Conservation (phyloP, 805 yeast genomes). For the Metschnikowia sp. region DNA sequence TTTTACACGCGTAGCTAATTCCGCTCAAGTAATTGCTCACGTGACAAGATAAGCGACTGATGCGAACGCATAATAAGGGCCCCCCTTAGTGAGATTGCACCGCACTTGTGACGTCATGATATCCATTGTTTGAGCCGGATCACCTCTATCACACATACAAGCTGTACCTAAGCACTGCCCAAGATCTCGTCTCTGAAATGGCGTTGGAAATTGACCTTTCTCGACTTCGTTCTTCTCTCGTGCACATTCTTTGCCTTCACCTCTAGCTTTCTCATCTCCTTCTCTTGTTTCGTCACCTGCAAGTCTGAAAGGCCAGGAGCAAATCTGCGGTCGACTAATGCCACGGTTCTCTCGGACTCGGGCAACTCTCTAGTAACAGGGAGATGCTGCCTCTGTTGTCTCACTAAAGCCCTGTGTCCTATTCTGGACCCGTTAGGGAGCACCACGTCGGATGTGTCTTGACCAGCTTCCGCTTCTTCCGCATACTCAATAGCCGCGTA, state of each 20-base stretch:
- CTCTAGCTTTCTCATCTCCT: constrained; percentile 24
- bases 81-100: too few relatives aligned
- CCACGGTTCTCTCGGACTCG: constrained; percentile 72
- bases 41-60: constrained; percentile 5
- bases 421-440: constrained; percentile 76
- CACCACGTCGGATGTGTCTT: constrained; percentile 18
- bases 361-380: constrained; percentile 31
- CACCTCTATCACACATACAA: too few relatives aligned
- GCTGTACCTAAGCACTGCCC: constrained; percentile 16
- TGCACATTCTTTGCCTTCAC: constrained; percentile 22
- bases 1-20: constrained; percentile 3
- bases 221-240: constrained; percentile 25
- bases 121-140: background rate
- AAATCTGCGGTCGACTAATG: constrained; percentile 64
- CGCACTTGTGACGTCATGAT: background rate
- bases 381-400: constrained; percentile 66
- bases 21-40: background rate
- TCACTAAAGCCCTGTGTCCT: constrained; percentile 75
- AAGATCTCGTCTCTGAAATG: constrained; percentile 71
- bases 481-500: constrained; percentile 12
- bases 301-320: constrained; percentile 34
- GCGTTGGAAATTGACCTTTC: constrained; percentile 31
- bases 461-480: constrained; percentile 14
- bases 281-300: constrained; percentile 34
- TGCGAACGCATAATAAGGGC: background rate